phyloP scores from a whole-genome alignment of 2,329 filamentous ascomycete species.

The Trichoderma cornu-damae region DNA sequence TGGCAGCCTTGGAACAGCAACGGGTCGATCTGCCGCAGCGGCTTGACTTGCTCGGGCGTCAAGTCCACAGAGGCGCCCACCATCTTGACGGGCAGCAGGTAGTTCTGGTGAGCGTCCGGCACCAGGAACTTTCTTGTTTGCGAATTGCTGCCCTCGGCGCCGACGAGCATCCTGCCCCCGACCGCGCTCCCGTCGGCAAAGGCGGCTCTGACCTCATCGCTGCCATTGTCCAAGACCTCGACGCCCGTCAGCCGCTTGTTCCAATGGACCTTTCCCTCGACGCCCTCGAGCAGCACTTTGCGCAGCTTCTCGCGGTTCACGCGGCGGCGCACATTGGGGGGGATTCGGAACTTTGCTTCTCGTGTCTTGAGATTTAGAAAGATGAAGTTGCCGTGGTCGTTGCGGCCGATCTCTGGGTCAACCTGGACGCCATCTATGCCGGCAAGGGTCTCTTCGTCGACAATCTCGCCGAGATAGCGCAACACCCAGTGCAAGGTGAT shows the following conservation, averaged over 20 bases:
- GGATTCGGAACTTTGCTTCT: constrained; percentile 36
- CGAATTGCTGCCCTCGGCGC: constrained; percentile 39
- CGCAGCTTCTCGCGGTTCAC: constrained; percentile 35
- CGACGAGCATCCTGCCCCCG: constrained; percentile 35
- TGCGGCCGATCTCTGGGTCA: constrained; percentile 36
- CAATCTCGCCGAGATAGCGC: constrained; percentile 26
- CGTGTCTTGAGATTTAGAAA: constrained; percentile 38
- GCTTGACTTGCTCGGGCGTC: constrained; percentile 34
- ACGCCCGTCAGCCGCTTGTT: constrained; percentile 30
- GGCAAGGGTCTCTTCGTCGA: constrained; percentile 24
- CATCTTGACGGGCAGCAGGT: constrained; percentile 35
- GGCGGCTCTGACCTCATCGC: constrained; percentile 25
- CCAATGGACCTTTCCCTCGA: constrained; percentile 30
- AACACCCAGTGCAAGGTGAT: constrained; percentile 57
- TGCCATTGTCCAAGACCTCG: constrained; percentile 20
- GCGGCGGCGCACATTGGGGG: constrained; percentile 34
- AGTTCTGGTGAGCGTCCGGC: constrained; percentile 30
- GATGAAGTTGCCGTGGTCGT: constrained; percentile 37
- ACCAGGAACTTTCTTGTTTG: constrained; percentile 33
- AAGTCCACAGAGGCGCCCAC: constrained; percentile 37
- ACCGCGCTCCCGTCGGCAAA: constrained; percentile 33
- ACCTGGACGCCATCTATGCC: constrained; percentile 28
- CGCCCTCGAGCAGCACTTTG: constrained; percentile 27
- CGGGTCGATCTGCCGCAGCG: constrained; percentile 46
- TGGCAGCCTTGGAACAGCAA: constrained; percentile 51